Evolutionary conservation across 805 yeast species (phyloP), one percentile per base, ranked within the genome.

Genomic region (Candida quercuum): DNA sequence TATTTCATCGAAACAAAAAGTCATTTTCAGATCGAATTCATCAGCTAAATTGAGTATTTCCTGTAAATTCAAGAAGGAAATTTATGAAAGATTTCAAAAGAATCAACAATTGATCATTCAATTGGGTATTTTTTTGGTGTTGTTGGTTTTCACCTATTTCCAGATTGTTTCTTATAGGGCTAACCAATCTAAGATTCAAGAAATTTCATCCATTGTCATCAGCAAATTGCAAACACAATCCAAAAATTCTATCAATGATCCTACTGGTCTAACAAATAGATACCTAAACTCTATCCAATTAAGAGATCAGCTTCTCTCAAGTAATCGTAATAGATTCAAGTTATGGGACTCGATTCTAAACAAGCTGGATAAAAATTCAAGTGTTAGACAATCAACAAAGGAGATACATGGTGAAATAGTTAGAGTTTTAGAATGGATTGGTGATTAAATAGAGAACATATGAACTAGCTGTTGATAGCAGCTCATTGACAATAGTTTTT

Each of bases 341-440:
- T 51, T 81, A 8, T 86, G 96, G 95, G 67, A 66, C 13, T 39
- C 45, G 3, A 78, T 86, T 2, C 64, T 69, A 32, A 60, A 60
- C 16, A 65, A 61, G 23, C 71, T 88, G 6, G 95, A 86, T 46
- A 60, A 64, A 32, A 82, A 85, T 55, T 64, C 83, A 17, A 81
- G 81, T 50, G 75, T 88, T 11, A 72, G 78, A 40, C 66, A 71
- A 14, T 69, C 75, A 27, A 69, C 81, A 38, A 61, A 76, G 39
- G 97, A 88, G 55, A 70, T 80, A 21, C 84, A 82, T 51, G 96
- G 97, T 14, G 96, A 88, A 47, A 84, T 88, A 42, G 76, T 84
- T 71, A 78, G 78, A 53, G 86, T 86, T 25, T 85, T 95, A 86
- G 87, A 86, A 54, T 88, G 96, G 96, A 70, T 79, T 26, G 76